A percentile compares a stretch with the other conserved stretches of the same genome.
phyloP scores from a whole-genome alignment of 1,284 basidiomycete genomes.

The Inonotus obliquus region DNA sequence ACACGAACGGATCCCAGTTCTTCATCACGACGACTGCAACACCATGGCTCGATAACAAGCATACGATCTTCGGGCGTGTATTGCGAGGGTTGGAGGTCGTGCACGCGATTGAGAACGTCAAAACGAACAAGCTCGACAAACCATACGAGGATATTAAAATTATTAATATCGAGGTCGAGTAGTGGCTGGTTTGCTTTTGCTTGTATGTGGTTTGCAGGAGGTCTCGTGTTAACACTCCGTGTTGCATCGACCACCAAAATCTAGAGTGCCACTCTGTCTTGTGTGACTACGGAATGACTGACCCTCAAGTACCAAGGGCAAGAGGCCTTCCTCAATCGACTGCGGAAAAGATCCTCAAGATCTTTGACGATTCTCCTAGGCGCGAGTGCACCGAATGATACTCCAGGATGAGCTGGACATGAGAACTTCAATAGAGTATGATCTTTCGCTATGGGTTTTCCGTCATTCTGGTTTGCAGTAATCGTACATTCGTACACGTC shows the following conservation, averaged over 20 bases:
- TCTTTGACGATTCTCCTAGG: background rate
- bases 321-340: background rate
- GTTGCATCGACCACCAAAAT: background rate
- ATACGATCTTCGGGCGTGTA: conserved; percentile 89
- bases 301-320: conserved; percentile 1
- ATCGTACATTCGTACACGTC: conserved; percentile 43
- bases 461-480: background rate
- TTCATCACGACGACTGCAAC: conserved; percentile 97
- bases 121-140: conserved; percentile 79
- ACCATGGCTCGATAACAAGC: conserved; percentile 96
- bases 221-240: background rate
- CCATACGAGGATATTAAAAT: conserved; percentile 92
- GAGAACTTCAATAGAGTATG: conserved; percentile 39
- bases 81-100: conserved; percentile 54
- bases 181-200: conserved; percentile 19
- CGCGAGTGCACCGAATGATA: background rate
- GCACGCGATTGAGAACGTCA: conserved; percentile 56
- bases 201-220: background rate
- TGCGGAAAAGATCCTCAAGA: background rate
- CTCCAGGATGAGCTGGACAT: conserved; percentile 31
- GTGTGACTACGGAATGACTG: conserved; percentile 29
- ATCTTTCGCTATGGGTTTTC: background rate
- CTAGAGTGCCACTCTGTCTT: conserved; percentile 39
- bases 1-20: conserved; percentile 95
- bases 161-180: conserved; percentile 69